Evolutionary conservation across 2,329 filamentous ascomycete genomes (phyloP).

Genomic region (Achaetomium macrosporum): DNA sequence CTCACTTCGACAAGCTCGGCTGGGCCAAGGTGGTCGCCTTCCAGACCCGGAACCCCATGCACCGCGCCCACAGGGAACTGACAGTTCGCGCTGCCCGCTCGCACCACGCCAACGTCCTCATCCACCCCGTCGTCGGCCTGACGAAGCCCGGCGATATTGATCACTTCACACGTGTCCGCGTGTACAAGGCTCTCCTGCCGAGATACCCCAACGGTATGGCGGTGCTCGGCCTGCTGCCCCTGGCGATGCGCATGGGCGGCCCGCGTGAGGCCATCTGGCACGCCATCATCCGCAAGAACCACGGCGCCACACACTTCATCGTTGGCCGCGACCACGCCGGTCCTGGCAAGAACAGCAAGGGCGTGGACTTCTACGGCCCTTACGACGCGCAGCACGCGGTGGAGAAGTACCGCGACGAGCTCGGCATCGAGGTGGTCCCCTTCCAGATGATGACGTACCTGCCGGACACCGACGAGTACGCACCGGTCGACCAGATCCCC

Average conservation of each 20-base stretch:
- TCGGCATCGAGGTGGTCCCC: slow-evolving; percentile 96
- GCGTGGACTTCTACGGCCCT: slow-evolving; percentile 93
- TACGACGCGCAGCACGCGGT: slow-evolving; percentile 96
- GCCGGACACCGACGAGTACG: slow-evolving; percentile 94
- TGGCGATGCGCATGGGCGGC: slow-evolving; percentile 99
- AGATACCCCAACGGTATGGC: slow-evolving; percentile 99
- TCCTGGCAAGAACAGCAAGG: slow-evolving; percentile 96
- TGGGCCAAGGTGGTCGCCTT: slow-evolving; percentile 98
- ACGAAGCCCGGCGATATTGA: slow-evolving; percentile 99
- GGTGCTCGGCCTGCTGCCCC: slow-evolving; percentile 84
- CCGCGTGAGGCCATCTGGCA: slow-evolving; percentile 99
- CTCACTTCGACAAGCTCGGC: slow-evolving; percentile 98
- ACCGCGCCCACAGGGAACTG: slow-evolving; percentile 94
- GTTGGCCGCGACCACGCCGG: slow-evolving; percentile 97
- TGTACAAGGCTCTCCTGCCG: slow-evolving; percentile 94
- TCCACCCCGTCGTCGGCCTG: slow-evolving; percentile 95
- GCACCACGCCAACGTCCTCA: slow-evolving; percentile 96
- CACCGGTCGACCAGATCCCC: slow-evolving; percentile 82
- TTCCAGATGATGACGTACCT: slow-evolving; percentile 99
- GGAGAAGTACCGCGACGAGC: slow-evolving; percentile 92
- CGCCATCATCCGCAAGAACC: slow-evolving; percentile 99
- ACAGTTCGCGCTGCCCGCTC: slow-evolving; percentile 94
- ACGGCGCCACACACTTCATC: slow-evolving; percentile 98
- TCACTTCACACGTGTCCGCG: slow-evolving; percentile 97
- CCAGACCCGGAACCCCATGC: slow-evolving; percentile 99